phyloP scores from a whole-genome alignment of 2,329 filamentous ascomycete genomes.

The Phialemonium atrogriseum region DNA sequence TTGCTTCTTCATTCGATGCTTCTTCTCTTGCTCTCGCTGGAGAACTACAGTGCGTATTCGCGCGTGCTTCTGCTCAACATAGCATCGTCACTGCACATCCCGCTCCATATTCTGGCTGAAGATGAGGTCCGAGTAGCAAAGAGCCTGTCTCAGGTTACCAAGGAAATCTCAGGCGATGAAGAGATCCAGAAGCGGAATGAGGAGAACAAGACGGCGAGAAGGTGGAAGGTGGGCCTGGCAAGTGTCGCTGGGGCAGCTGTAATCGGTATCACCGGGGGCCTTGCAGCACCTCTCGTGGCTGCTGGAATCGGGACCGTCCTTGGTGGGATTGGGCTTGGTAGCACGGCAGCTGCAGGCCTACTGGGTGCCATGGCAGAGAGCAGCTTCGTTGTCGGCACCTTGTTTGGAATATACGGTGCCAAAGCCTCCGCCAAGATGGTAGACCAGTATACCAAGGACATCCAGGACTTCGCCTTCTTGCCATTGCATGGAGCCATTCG shows the following conservation, averaged over 20 bases:
- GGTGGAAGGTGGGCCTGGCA: constrained; percentile 60
- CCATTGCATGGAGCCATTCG: constrained; percentile 51
- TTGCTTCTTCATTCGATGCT: constrained; percentile 66
- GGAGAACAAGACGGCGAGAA: constrained; percentile 54
- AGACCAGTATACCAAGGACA: constrained; percentile 77
- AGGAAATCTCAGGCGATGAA: constrained; percentile 55
- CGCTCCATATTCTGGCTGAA: constrained; percentile 53
- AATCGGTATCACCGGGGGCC: constrained; percentile 65
- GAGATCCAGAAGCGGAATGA: constrained; percentile 55
- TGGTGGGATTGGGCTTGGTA: constrained; percentile 66
- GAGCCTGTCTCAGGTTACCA: constrained; percentile 66
- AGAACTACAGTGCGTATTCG: constrained; percentile 69
- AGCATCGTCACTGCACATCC: constrained; percentile 62
- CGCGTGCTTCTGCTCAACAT: constrained; percentile 63
- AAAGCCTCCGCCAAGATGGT: constrained; percentile 80
- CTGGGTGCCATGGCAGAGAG: constrained; percentile 75
- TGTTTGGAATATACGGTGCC: constrained; percentile 88
- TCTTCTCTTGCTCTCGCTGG: constrained; percentile 64
- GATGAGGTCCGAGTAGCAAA: constrained; percentile 70
- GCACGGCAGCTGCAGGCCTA: constrained; percentile 66
- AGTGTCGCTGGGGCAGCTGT: constrained; percentile 46
- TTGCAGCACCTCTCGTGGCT: constrained; percentile 68
- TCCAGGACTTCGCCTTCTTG: constrained; percentile 82
- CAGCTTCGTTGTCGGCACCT: constrained; percentile 67
- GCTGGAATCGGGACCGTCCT: constrained; percentile 74